These are phyloP conservation scores for Conticribra weissflogii DNA, from an alignment of 108 stramenopile genomes.

Conservation along the genomic window DNA sequence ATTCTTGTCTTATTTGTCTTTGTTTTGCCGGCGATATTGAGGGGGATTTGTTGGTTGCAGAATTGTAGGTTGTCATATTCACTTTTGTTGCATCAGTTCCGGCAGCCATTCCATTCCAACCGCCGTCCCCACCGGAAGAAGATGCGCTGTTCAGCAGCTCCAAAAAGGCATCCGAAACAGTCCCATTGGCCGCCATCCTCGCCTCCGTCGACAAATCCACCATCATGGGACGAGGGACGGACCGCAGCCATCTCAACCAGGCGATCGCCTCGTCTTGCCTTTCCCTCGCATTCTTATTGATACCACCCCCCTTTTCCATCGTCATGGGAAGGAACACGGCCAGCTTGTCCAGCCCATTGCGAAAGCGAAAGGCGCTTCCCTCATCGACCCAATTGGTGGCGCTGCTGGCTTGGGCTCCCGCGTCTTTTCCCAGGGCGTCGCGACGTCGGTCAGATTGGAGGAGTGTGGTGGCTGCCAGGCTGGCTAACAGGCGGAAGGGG, in stretches of 20 bases:
- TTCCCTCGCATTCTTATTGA: slow-evolving; percentile 12
- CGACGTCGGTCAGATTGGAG: slow-evolving; percentile 64
- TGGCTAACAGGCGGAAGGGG: slow-evolving; percentile 58
- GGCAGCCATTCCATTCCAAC: no score
- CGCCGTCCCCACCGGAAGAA: no score
- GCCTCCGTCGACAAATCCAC: slow-evolving; percentile 61
- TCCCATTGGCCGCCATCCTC: slow-evolving; percentile 45
- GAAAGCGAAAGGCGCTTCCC: slow-evolving; percentile 56
- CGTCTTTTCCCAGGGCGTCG: slow-evolving; percentile 56
- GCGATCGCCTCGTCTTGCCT: slow-evolving; percentile 52
- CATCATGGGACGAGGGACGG: slow-evolving; percentile 56
- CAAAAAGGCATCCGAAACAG: slow-evolving; percentile 39
- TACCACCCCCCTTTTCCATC: not conserved
- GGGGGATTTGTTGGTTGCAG: not conserved
- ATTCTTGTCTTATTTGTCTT: slow-evolving; percentile 43
- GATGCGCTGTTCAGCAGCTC: slow-evolving; percentile 22
- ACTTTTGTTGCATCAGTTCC: slow-evolving; percentile 19
- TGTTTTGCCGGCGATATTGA: slow-evolving; percentile 6
- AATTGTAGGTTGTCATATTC: slow-evolving; percentile 1
- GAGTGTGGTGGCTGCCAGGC: slow-evolving; percentile 58
- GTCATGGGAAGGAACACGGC: slow-evolving; percentile 17
- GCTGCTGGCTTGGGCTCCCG: slow-evolving; percentile 41
- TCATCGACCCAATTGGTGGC: slow-evolving; percentile 86
- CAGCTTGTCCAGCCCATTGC: slow-evolving; percentile 57
- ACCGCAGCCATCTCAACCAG: slow-evolving; percentile 74